These are phyloP conservation scores for Arabidopsis lyrata DNA, from an alignment of 441 rosid species.

Conservation along the genomic window DNA sequence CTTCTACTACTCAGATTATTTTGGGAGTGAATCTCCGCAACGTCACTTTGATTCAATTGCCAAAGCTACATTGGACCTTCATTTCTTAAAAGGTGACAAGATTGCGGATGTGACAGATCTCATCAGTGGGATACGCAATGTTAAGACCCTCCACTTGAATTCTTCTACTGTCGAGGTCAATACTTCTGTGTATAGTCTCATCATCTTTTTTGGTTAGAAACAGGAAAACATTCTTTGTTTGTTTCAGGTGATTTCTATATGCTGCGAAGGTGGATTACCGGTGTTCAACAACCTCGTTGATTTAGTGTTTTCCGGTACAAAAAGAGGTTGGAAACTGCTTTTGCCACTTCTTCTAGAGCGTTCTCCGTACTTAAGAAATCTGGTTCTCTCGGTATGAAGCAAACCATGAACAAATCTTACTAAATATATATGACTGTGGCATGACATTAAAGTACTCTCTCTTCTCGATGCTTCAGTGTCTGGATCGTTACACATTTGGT, in stretches of 20 bases:
- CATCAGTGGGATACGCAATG: not conserved
- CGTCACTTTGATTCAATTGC: not conserved
- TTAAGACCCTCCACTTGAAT: constrained; percentile 16
- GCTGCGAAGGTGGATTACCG: not conserved
- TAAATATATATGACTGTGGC: too few species aligned
- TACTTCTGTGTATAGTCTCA: not conserved
- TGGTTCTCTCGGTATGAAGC: too few species aligned
- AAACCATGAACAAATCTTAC: too few species aligned
- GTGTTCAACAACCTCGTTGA: not conserved
- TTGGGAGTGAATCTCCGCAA: not conserved
- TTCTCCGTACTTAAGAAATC: too few species aligned
- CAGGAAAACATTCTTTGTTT: not conserved
- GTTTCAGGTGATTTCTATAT: not conserved
- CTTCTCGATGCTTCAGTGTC: too few species aligned
- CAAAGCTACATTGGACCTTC: constrained; percentile 1
- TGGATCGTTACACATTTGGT: too few species aligned
- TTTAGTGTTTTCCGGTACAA: not conserved
- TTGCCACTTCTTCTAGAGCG: too few species aligned
- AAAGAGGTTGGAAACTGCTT: not conserved
- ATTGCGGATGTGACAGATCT: not conserved
- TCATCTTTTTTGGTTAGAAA: not conserved
- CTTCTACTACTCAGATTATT: not conserved
- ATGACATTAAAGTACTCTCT: too few species aligned
- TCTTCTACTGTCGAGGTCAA: not conserved
- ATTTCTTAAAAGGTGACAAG: not conserved